A percentile compares a stretch with the other conserved stretches of the same genome.
Conservation (phyloP, 2,329 filamentous ascomycete species). For the Davidsoniella virescens region DNA sequence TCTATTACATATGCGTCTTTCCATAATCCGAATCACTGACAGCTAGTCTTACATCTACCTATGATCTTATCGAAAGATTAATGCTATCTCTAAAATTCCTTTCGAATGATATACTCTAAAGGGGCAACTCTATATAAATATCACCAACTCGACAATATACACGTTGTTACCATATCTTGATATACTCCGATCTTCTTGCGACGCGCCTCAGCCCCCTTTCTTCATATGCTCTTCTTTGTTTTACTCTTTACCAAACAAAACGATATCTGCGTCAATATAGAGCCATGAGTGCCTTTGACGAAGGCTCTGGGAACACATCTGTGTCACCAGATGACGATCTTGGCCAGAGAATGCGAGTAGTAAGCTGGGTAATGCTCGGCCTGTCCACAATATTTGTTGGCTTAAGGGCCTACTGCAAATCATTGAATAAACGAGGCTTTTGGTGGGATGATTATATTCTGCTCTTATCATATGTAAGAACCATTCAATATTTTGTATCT, state of each 20-base stretch:
- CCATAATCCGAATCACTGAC: no score
- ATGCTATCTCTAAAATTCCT: no score
- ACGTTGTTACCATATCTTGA: no score
- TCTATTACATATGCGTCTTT: no score
- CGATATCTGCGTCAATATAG: no score
- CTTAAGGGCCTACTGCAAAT: constrained; percentile 17
- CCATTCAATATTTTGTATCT: not conserved
- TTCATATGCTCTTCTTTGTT: not conserved
- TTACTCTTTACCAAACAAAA: no score
- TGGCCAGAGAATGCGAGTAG: constrained; percentile 11
- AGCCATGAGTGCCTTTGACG: constrained; percentile 10
- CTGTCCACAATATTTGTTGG: constrained; percentile 15
- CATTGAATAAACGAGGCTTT: constrained; percentile 15
- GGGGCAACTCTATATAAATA: no score
- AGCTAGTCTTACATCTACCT: no score
- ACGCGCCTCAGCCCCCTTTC: not conserved
- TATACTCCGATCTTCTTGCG: no score
- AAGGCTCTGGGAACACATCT: not conserved
- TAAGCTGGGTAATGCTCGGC: constrained; percentile 15
- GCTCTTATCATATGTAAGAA: constrained; percentile 18
- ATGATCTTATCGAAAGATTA: no score
- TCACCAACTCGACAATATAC: no score
- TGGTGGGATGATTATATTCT: constrained; percentile 20
- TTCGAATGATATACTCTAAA: no score
- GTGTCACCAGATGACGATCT: constrained; percentile 9